These are phyloP conservation scores for Scolecobasidium constrictum DNA, from an alignment of 2,329 filamentous ascomycete genomes.

Conservation along the genomic window DNA sequence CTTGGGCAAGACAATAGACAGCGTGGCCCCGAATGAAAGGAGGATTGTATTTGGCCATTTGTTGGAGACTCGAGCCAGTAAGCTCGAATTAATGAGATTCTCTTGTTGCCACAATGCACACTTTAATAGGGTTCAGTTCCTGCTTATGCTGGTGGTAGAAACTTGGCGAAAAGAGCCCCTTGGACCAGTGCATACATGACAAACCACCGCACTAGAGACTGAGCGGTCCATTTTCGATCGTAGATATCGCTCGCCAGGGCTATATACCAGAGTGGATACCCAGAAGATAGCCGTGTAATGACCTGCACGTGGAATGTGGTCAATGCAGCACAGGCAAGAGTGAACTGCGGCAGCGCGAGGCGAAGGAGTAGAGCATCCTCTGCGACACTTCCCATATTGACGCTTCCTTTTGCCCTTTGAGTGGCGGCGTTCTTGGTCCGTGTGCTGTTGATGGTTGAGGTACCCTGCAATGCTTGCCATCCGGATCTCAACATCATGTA, in stretches of 20 bases:
- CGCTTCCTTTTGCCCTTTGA: background rate
- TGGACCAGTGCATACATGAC: conserved; percentile 77
- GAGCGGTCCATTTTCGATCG: conserved; percentile 19
- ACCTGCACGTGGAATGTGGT: conserved; percentile 90
- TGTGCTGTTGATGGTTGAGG: background rate
- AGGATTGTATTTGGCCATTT: too few species aligned
- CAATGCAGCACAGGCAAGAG: conserved; percentile 60
- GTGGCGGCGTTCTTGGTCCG: background rate
- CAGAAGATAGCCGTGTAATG: conserved; percentile 78
- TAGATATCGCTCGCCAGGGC: conserved; percentile 48
- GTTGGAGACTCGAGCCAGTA: too few species aligned
- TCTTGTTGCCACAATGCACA: too few species aligned
- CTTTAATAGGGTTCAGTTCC: too few species aligned
- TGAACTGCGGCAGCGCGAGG: conserved; percentile 60
- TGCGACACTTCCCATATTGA: background rate
- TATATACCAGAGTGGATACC: conserved; percentile 83
- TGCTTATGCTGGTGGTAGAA: conserved; percentile 85
- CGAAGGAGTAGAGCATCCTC: conserved; percentile 26
- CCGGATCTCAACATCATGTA: conserved; percentile 46
- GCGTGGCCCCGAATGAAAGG: too few species aligned
- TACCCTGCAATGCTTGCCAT: conserved; percentile 42
- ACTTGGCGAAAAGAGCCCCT: conserved; percentile 73
- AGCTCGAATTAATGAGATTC: too few species aligned
- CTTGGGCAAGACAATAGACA: too few species aligned
- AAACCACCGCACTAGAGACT: conserved; percentile 52